Evolutionary conservation across 108 stramenopile genomes (phyloP).

Genomic region (Epithemia pelagica): DNA sequence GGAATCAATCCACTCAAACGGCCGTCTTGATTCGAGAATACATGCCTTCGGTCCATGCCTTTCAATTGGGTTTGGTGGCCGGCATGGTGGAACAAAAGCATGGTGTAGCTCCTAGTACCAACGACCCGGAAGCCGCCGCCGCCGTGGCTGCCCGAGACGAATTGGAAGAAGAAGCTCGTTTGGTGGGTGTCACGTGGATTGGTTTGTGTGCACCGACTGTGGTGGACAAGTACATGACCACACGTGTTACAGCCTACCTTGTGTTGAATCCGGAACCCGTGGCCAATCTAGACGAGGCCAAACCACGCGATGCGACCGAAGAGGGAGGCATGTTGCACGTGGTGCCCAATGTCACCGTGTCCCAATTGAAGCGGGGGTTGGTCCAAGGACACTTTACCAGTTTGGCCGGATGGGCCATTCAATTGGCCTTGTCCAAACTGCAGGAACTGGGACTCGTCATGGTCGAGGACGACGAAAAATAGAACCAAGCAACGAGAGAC

Average conservation of each 20-base stretch:
- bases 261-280: constrained; percentile 66
- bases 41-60: constrained; percentile 58
- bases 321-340: constrained; percentile 86
- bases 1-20: constrained; percentile 64
- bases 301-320: constrained; percentile 61
- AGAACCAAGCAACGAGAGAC: no score
- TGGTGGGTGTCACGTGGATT: constrained; percentile 69
- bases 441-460: constrained; percentile 57
- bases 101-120: constrained; percentile 2
- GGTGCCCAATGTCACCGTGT: constrained; percentile 44
- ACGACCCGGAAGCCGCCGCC: no score
- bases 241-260: constrained; percentile 53
- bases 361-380: constrained; percentile 54
- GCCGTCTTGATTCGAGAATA: constrained; percentile 72
- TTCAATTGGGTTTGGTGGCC: constrained; percentile 64
- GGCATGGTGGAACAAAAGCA: constrained; percentile 78
- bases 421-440: constrained; percentile 65
- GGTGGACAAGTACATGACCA: constrained; percentile 80
- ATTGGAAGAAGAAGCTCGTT: constrained; percentile 79
- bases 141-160: constrained; percentile 55
- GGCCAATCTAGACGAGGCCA: constrained; percentile 37
- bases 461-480: neutral
- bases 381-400: constrained; percentile 70
- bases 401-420: constrained; percentile 62
- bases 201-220: constrained; percentile 40